A percentile compares a stretch with the other conserved stretches of the same genome.
Conservation (phyloP, 106 monocot genomes). For the Dactylorhiza incarnata region DNA sequence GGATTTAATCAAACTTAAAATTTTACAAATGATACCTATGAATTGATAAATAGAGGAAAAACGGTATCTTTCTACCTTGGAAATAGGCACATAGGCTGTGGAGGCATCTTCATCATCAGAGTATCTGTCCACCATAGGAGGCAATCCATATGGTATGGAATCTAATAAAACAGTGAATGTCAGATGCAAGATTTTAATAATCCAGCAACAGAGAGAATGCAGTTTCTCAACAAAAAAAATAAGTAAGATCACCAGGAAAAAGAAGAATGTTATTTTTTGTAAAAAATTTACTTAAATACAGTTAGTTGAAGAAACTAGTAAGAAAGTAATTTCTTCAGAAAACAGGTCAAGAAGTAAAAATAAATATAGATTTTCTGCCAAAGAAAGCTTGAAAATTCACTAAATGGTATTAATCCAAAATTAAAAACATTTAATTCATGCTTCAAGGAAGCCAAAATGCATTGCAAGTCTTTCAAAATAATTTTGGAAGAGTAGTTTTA, state of each 20-base stretch:
- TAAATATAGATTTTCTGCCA: neutral
- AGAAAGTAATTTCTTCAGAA: neutral
- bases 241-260: neutral
- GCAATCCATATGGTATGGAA: conserved; percentile 11
- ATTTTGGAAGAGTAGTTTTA: too few relatives aligned
- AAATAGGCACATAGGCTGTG: conserved; percentile 9
- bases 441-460: too few relatives aligned
- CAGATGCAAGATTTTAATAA: neutral
- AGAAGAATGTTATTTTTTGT: neutral
- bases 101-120: conserved; percentile 31
- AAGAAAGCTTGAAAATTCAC: neutral
- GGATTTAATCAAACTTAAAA: neutral
- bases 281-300: too few relatives aligned
- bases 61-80: conserved; percentile 26
- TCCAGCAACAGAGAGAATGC: neutral
- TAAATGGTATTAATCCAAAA: too few relatives aligned
- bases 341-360: neutral
- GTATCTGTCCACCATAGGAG: conserved; percentile 19
- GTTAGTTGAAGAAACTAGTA: too few relatives aligned
- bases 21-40: neutral
- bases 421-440: too few relatives aligned
- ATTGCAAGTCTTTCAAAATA: too few relatives aligned
- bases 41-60: neutral
- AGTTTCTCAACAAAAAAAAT: neutral
- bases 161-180: conserved; percentile 11